Conservation (phyloP, 2,329 filamentous ascomycete species). For the Onygena corvina region DNA sequence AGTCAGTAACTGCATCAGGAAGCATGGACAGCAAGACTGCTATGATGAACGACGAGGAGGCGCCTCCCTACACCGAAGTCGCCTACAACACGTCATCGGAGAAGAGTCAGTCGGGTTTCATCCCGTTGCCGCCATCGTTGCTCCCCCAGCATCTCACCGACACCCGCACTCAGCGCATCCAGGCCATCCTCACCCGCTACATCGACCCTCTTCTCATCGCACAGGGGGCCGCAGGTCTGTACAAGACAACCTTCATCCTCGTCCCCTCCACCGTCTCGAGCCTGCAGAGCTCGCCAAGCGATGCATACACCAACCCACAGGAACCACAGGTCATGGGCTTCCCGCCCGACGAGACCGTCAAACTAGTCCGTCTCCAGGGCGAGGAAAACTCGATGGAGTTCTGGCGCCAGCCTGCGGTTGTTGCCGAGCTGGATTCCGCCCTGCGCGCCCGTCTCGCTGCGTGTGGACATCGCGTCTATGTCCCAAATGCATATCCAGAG, state of each 20-base stretch:
- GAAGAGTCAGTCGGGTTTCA: neutral
- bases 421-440: slow-evolving; percentile 30
- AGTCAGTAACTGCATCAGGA: no score
- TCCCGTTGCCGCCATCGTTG: neutral
- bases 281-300: slow-evolving; percentile 17
- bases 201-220: slow-evolving; percentile 33
- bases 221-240: slow-evolving; percentile 32
- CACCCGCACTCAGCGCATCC: slow-evolving; percentile 32
- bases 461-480: slow-evolving; percentile 17
- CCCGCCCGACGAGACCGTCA: slow-evolving; percentile 28
- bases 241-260: slow-evolving; percentile 34
- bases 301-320: slow-evolving; percentile 15
- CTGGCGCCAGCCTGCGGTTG: slow-evolving; percentile 32
- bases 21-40: no score
- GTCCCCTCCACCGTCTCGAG: slow-evolving; percentile 34
- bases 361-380: slow-evolving; percentile 30
- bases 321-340: slow-evolving; percentile 31
- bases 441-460: slow-evolving; percentile 23
- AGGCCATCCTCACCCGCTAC: slow-evolving; percentile 27
- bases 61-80: slow-evolving; percentile 24
- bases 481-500: neutral
- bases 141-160: slow-evolving; percentile 24
- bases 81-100: slow-evolving; percentile 8
- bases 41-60: slow-evolving; percentile 18
- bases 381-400: slow-evolving; percentile 33